Base-by-base conservation (phyloP, 805 yeast species). In the Ascoidea tarda region DNA sequence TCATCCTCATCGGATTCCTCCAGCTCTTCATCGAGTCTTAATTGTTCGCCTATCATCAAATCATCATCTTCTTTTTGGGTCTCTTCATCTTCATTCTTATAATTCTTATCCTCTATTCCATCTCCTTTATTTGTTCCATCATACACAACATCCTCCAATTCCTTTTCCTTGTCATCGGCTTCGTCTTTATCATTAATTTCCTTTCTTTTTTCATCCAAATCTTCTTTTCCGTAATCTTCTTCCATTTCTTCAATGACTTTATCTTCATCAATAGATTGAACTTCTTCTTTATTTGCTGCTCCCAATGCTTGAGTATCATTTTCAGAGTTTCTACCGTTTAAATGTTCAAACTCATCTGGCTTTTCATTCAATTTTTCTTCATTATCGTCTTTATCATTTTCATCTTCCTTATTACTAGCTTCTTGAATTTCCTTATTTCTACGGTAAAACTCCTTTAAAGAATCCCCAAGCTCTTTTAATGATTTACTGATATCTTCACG, bases 231-330 rank as follows among this genome's bases (percentile, higher is more conserved):
- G 8, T 63, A 67, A n/a, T 62, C 66, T 6, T 66, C 70, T 14
- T 68, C 67, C 6, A 81, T 87, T 57, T 87, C 95, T 53, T 87
- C 93, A 58, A 87, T 83, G 1, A 91, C 93, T 75, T 75, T 79
- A 6, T 84, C 85, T 53, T 87, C 89, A 63, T 89, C 83, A 54
- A 90, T 76, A 0, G 82, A 65, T 63, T 87, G 93, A 14, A 77
- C 70, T 61, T 85, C 89, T 49, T 89, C 96, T 60, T 81, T 77
- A 55, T 80, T 79, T 5, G 96, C 95, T 48, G 90, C 82, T 28
- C 98, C 98, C 51, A 93, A 69, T 0, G 98, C 99, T 66, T 93
- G 98, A 0, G 96, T 87, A 50, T 87, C 90, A 53, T 70, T 73
- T 33, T 83, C 81, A 4, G 91, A 79, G 55, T 84, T 83, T 49